Conservation (phyloP, 768 basidiomycete genomes). For the Gymnopilus junonius region DNA sequence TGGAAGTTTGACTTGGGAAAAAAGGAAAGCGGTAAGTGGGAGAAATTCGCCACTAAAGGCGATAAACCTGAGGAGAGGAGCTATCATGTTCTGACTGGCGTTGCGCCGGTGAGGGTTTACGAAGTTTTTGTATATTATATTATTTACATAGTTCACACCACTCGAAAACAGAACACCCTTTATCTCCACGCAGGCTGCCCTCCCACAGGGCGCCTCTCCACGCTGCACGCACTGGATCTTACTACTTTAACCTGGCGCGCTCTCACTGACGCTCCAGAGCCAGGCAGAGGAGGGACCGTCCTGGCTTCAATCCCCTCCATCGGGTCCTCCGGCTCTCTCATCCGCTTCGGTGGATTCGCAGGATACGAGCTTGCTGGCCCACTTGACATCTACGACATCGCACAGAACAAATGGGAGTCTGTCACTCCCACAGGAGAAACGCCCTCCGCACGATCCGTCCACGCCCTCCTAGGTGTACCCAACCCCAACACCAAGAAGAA, state of each 20-base stretch:
- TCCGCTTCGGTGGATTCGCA: constrained; percentile 1
- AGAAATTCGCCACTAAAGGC: neutral
- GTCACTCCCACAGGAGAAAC: neutral
- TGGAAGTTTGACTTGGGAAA: constrained; percentile 3
- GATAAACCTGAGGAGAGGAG: constrained; percentile 3
- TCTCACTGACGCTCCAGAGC: neutral
- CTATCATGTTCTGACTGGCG: constrained; percentile 5
- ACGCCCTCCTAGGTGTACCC: neutral
- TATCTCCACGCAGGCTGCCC: constrained; percentile 2
- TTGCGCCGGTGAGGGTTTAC: neutral
- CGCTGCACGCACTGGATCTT: neutral
- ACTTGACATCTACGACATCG: neutral
- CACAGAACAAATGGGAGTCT: neutral
- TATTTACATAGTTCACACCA: neutral
- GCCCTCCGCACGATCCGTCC: neutral
- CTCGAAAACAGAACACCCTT: neutral
- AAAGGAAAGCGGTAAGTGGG: neutral
- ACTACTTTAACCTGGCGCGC: neutral
- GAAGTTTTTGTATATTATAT: neutral
- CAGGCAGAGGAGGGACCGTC: neutral
- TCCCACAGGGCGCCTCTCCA: neutral
- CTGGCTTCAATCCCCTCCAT: neutral
- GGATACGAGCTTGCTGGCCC: constrained; percentile 1
- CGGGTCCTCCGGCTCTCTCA: neutral
- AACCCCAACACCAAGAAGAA: neutral